phyloP scores from a whole-genome alignment of 140 eudicot genomes.

The Artemisia princeps region DNA sequence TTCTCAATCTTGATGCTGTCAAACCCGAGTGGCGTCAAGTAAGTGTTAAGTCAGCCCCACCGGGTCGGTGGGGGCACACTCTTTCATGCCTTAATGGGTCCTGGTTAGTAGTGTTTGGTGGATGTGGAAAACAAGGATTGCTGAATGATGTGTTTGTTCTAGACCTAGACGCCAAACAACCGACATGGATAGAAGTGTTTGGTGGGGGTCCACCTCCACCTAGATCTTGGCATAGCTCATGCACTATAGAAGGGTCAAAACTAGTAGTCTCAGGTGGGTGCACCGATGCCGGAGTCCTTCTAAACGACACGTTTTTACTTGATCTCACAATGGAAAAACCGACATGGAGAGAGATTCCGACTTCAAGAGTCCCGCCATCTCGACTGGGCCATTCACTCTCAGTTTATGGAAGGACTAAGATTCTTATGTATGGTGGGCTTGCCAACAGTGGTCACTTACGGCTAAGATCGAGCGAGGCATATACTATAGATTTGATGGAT shows the following conservation, averaged over 20 bases:
- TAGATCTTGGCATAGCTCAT: conserved; percentile 95
- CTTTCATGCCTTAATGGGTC: conserved; percentile 85
- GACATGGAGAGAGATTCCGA: conserved; percentile 73
- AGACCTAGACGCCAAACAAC: conserved; percentile 86
- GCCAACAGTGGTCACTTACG: conserved; percentile 87
- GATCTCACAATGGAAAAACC: conserved; percentile 77
- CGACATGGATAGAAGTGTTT: conserved; percentile 82
- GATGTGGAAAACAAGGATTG: conserved; percentile 85
- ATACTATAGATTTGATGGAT: conserved; percentile 66
- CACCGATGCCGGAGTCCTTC: conserved; percentile 84
- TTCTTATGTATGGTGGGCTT: conserved; percentile 88
- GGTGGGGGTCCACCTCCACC: conserved; percentile 81
- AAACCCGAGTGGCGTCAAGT: conserved; percentile 82
- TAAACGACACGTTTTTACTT: conserved; percentile 63
- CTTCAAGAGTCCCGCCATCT: conserved; percentile 69
- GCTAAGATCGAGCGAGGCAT: conserved; percentile 76
- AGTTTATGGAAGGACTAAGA: conserved; percentile 73
- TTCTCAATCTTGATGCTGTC: conserved; percentile 67
- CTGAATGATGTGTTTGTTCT: conserved; percentile 88
- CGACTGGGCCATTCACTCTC: conserved; percentile 84
- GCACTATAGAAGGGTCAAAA: conserved; percentile 89
- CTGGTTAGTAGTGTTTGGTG: conserved; percentile 88
- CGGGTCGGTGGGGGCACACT: conserved; percentile 99
- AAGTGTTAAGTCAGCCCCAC: conserved; percentile 75
- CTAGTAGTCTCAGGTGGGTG: conserved; percentile 95